These are phyloP conservation scores for Chamaenerion angustifolium DNA, from an alignment of 345 rosid genomes.

Conservation along the genomic window DNA sequence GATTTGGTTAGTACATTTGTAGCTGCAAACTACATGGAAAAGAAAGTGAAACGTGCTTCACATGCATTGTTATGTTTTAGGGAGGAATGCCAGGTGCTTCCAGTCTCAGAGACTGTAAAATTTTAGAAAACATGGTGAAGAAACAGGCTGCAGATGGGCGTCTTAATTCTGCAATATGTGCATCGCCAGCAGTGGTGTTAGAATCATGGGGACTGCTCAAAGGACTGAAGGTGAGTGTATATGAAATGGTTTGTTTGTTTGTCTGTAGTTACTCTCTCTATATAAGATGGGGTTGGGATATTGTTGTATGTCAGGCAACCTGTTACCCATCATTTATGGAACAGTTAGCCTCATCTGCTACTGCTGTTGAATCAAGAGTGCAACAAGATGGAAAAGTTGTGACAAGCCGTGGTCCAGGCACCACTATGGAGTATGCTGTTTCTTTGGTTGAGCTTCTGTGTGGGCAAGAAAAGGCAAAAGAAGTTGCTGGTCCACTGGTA, in stretches of 20 bases:
- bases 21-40: neutral
- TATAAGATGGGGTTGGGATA: neutral
- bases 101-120: conserved; percentile 51
- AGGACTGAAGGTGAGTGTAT: conserved; percentile 52
- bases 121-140: conserved; percentile 53
- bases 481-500: conserved; percentile 70
- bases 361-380: conserved; percentile 73
- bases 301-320: conserved; percentile 49
- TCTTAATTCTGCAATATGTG: conserved; percentile 72
- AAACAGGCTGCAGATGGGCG: conserved; percentile 69
- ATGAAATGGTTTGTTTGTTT: neutral
- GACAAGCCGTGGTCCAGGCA: conserved; percentile 85
- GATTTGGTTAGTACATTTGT: neutral
- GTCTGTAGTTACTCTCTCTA: conserved; percentile 1
- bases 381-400: conserved; percentile 60
- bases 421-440: conserved; percentile 77
- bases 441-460: conserved; percentile 55
- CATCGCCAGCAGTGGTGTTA: conserved; percentile 72
- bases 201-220: conserved; percentile 83
- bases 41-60: neutral
- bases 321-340: conserved; percentile 79
- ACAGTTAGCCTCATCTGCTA: conserved; percentile 48
- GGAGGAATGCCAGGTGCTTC: conserved; percentile 92
- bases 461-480: conserved; percentile 65
- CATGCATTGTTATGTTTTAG: conserved; percentile 13